phyloP scores from a whole-genome alignment of 352 stramenopile genomes.

The Phytophthora meadii region DNA sequence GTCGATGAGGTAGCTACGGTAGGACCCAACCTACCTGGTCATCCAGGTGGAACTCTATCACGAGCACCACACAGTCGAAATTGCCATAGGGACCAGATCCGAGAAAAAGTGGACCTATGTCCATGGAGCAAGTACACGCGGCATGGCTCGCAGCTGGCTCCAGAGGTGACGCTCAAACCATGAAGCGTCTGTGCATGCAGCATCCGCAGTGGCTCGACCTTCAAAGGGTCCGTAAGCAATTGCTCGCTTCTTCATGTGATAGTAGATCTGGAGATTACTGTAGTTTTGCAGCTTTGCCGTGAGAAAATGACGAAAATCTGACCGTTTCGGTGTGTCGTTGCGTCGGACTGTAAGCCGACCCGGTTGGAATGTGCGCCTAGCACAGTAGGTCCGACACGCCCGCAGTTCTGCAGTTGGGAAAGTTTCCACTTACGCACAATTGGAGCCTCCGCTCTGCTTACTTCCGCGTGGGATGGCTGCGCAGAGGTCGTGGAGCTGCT shows the following conservation, averaged over 20 bases:
- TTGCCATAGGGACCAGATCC: constrained; percentile 3
- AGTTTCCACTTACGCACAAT: constrained; percentile 32
- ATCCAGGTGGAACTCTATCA: background rate
- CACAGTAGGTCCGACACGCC: background rate
- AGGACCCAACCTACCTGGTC: background rate
- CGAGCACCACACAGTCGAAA: constrained; percentile 8
- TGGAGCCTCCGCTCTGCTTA: constrained; percentile 26
- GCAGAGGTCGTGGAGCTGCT: constrained; percentile 18
- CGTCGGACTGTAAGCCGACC: constrained; percentile 13
- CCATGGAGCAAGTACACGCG: constrained; percentile 17
- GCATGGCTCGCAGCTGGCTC: constrained; percentile 28
- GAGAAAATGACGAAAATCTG: constrained; percentile 5
- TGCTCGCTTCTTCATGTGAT: too few species aligned
- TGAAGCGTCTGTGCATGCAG: constrained; percentile 11
- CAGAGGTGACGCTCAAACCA: constrained; percentile 11
- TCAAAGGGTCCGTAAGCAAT: constrained; percentile 2
- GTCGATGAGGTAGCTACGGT: background rate
- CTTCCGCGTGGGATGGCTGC: constrained; percentile 28
- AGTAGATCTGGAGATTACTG: background rate
- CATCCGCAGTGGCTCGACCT: constrained; percentile 32
- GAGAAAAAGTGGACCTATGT: background rate
- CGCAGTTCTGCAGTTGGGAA: constrained; percentile 32
- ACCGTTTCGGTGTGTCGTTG: constrained; percentile 24
- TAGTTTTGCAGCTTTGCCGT: too few species aligned
- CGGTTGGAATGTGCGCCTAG: background rate